Evolutionary conservation across 140 eudicot genomes (phyloP).

Genomic region (Flaveria floridana): DNA sequence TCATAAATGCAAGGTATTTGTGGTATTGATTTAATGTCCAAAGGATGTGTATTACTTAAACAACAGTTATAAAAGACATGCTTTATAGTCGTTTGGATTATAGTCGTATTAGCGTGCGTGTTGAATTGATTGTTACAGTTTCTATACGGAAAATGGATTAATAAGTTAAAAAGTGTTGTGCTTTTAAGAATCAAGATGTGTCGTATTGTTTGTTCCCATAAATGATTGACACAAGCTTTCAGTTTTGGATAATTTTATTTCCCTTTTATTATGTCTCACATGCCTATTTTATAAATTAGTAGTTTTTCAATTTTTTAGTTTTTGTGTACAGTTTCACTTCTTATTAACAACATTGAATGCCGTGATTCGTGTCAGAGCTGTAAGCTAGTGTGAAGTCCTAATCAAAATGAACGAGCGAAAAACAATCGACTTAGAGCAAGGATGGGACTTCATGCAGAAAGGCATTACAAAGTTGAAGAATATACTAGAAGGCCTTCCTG

Average conservation of each 20-base stretch:
- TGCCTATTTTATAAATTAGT: neutral
- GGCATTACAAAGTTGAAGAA: conserved; percentile 88
- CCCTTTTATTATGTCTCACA: neutral
- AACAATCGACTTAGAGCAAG: conserved; percentile 79
- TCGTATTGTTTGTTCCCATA: neutral
- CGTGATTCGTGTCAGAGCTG: conserved; percentile 28
- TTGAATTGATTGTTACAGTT: neutral
- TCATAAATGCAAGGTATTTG: neutral
- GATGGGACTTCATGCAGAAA: conserved; percentile 95
- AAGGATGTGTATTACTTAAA: neutral
- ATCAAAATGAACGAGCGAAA: conserved; percentile 74
- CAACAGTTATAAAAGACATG: neutral
- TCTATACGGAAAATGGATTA: neutral
- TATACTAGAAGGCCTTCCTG: conserved; percentile 81
- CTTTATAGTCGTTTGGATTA: neutral
- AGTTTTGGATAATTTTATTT: neutral
- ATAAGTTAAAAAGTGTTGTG: neutral
- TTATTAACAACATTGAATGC: conserved; percentile 3
- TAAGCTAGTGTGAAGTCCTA: conserved; percentile 20
- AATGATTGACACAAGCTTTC: neutral
- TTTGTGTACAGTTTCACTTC: neutral
- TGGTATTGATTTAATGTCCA: neutral
- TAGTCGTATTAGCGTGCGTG: neutral
- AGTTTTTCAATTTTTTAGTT: neutral
- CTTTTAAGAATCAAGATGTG: neutral